phyloP scores from a whole-genome alignment of 768 basidiomycete species.

The Tulasnella sp. region DNA sequence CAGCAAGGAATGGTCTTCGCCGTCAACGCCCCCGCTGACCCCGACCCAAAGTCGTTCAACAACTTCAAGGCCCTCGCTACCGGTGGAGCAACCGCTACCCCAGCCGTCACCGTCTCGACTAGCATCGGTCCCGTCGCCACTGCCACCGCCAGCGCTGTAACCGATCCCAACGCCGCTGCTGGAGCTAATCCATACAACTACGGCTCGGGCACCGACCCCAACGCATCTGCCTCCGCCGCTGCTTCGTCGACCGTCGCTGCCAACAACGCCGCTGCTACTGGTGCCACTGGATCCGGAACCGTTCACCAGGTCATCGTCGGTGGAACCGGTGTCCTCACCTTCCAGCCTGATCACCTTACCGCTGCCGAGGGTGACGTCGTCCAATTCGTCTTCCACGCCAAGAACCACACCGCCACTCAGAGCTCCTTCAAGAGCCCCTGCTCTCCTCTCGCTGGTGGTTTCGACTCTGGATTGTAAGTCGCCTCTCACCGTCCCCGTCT shows the following conservation, averaged over 20 bases:
- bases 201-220: slow-evolving; percentile 14
- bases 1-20: slow-evolving; percentile 23
- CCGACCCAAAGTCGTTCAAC: slow-evolving; percentile 19
- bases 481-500: not conserved
- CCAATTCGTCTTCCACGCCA: slow-evolving; percentile 19
- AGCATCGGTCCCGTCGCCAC: not conserved
- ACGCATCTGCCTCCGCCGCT: slow-evolving; percentile 5
- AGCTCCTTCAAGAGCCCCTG: slow-evolving; percentile 30
- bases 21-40: slow-evolving; percentile 21
- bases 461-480: slow-evolving; percentile 23
- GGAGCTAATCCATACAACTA: not conserved
- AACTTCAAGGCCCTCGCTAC: slow-evolving; percentile 15
- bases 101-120: not conserved
- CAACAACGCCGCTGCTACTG: slow-evolving; percentile 11
- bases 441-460: slow-evolving; percentile 19
- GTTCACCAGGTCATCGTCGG: slow-evolving; percentile 23
- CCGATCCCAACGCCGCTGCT: not conserved
- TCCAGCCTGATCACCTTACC: slow-evolving; percentile 13
- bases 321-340: slow-evolving; percentile 7
- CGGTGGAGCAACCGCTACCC: not conserved
- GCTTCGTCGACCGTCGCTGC: not conserved
- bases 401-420: slow-evolving; percentile 32
- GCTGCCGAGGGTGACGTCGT: slow-evolving; percentile 22
- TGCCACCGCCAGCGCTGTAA: not conserved
- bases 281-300: slow-evolving; percentile 2